These are phyloP conservation scores for Carex myosuroides DNA, from an alignment of 176 grass and related monocot species.

Conservation along the genomic window DNA sequence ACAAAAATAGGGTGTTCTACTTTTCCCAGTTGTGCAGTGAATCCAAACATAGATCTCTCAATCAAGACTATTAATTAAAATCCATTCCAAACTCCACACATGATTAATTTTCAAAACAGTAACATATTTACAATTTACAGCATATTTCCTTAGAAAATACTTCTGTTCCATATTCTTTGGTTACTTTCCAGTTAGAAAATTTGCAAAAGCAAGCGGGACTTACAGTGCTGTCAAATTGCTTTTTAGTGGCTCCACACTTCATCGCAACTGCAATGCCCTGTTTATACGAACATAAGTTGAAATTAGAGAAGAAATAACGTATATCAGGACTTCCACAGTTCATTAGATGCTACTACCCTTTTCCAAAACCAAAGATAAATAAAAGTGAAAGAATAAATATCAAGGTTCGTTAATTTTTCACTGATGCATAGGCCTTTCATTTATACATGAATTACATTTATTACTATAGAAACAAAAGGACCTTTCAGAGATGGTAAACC, in stretches of 20 bases:
- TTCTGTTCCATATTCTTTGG: neutral
- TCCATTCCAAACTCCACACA: neutral
- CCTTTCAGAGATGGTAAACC: neutral
- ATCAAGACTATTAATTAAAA: neutral
- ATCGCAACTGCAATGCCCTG: conserved; percentile 82
- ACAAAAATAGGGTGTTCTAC: neutral
- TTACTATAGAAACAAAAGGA: neutral
- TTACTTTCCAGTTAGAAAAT: neutral
- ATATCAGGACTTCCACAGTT: neutral
- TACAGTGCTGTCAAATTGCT: conserved; percentile 77
- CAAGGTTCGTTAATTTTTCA: neutral
- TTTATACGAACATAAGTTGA: neutral
- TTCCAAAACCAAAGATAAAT: neutral
- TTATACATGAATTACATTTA: neutral
- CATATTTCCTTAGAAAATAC: neutral
- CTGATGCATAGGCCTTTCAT: neutral
- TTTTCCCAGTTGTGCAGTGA: neutral
- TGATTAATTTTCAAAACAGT: neutral
- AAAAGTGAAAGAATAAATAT: neutral
- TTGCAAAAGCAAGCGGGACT: conserved; percentile 11
- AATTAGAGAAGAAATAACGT: neutral
- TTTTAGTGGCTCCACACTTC: conserved; percentile 92
- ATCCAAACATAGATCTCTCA: neutral
- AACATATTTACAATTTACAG: neutral
- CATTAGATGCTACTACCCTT: neutral